phyloP scores from a whole-genome alignment of 345 rosid genomes.

The Conringia planisiliqua region DNA sequence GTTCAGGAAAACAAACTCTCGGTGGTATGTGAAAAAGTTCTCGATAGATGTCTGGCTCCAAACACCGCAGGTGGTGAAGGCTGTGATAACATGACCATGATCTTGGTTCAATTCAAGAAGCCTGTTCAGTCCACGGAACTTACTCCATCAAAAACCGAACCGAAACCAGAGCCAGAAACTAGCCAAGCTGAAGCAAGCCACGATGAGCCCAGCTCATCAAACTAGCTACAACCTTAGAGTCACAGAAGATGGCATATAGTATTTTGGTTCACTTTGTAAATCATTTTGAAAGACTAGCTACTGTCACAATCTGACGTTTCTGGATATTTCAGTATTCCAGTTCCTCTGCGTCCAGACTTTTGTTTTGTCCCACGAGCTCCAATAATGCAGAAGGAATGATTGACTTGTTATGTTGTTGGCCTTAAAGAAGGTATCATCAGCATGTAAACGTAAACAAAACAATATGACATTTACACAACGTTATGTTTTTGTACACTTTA shows the following conservation, averaged over 20 bases:
- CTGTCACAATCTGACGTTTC: neutral
- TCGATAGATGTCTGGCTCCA: slow-evolving; percentile 88
- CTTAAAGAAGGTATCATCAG: slow-evolving; percentile 12
- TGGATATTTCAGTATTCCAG: neutral
- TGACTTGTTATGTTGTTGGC: slow-evolving; percentile 11
- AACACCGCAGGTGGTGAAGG: slow-evolving; percentile 82
- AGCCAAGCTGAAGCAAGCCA: slow-evolving; percentile 19
- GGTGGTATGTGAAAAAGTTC: slow-evolving; percentile 72
- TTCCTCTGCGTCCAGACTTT: slow-evolving; percentile 7
- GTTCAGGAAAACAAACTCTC: slow-evolving; percentile 92
- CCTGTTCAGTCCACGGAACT: slow-evolving; percentile 33
- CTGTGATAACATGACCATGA: slow-evolving; percentile 99
- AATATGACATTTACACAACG: slow-evolving; percentile 31
- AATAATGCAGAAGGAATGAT: slow-evolving; percentile 16
- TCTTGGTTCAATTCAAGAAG: slow-evolving; percentile 87
- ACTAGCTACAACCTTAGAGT: neutral
- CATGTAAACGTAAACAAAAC: slow-evolving; percentile 17
- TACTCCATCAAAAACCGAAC: slow-evolving; percentile 34
- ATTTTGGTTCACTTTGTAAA: slow-evolving; percentile 20
- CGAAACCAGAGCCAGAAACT: slow-evolving; percentile 26
- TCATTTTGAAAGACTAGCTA: slow-evolving; percentile 17
- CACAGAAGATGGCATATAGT: slow-evolving; percentile 15
- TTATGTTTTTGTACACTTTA: slow-evolving; percentile 29
- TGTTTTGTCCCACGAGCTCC: slow-evolving; percentile 1
- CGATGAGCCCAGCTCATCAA: slow-evolving; percentile 21